Percentiles rank a stretch among this genome's conserved stretches.
phyloP scores from a whole-genome alignment of 129 eudicot genomes.

The Calendula officinalis region DNA sequence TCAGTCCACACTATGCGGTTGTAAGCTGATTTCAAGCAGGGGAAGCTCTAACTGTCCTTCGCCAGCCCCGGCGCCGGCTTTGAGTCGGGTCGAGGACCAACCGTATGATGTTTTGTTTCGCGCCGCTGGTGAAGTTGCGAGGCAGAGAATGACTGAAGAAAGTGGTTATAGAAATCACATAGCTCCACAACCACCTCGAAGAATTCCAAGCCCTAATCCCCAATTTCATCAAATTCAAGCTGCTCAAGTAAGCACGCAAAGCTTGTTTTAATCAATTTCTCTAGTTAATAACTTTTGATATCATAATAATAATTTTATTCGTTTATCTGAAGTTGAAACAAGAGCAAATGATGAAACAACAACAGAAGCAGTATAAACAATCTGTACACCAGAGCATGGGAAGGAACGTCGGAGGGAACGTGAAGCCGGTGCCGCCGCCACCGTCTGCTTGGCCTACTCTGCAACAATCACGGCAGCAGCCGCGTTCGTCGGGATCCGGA shows the following conservation, averaged over 20 bases:
- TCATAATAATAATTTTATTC: no score
- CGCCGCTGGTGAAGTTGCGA: constrained; percentile 72
- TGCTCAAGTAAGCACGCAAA: constrained; percentile 37
- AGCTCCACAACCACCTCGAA: constrained; percentile 20
- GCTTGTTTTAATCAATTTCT: no score
- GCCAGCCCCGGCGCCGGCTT: constrained; percentile 40
- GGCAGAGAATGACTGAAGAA: constrained; percentile 43
- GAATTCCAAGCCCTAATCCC: constrained; percentile 31
- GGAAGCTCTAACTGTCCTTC: constrained; percentile 48
- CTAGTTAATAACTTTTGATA: no score
- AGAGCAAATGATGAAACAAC: constrained; percentile 40
- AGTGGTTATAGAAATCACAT: constrained; percentile 11
- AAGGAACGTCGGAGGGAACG: constrained; percentile 20
- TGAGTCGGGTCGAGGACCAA: constrained; percentile 3
- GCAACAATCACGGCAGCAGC: constrained; percentile 43
- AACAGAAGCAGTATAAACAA: constrained; percentile 7
- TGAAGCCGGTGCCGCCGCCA: constrained; percentile 12
- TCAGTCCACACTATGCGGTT: constrained; percentile 62
- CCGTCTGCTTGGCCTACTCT: constrained; percentile 69
- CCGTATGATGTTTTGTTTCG: constrained; percentile 51
- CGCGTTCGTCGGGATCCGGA: constrained; percentile 46
- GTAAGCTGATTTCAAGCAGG: constrained; percentile 46
- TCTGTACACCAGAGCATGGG: constrained; percentile 31
- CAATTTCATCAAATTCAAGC: constrained; percentile 28
- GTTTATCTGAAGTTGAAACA: constrained; percentile 29